Base-by-base conservation (phyloP, 177 flowering plant genomes). In the Viscum album region DNA sequence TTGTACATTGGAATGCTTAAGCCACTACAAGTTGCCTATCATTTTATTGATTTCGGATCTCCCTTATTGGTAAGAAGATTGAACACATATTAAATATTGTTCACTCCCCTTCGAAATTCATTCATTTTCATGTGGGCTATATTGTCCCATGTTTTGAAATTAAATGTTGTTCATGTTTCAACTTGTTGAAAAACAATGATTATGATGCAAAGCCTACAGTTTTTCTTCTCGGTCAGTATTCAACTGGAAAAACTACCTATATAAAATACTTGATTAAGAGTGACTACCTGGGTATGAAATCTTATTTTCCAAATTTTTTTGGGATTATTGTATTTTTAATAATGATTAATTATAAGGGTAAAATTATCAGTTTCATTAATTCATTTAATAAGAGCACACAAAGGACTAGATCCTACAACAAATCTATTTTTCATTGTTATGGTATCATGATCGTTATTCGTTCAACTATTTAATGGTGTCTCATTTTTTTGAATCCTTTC, bases 1-100 rank as follows among this genome's bases (percentile, higher is more conserved):
- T 69, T 92, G 74, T 95, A 95, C 79, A 70, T 70, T 65, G 92
- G 92, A 71, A 92, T 89, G 80, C 81, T 95, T 39, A 92, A 89
- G 83, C 99, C 99, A 26, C 70, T 95, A 73, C 97, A 95, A 78
- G 82, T 81, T 47, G 75, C 89, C 1, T 95, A 95, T 59, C 94
- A 82, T 16, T 95, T 88, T 66, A 88, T 86, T 82, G 99, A 95
- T 81, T 95, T 94, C 84, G 92, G 65, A 19, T 88, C 89, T 67
- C 96, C 98, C 21, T 45, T 45, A 45, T 15, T 45, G 52, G 52
- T 45, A 21, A 45, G 52, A n/a, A n/a, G n/a, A n/a, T n/a, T n/a
- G n/a, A n/a, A n/a, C n/a, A n/a, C n/a, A n/a, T n/a, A n/a, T n/a
- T n/a, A n/a, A n/a, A n/a, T n/a, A n/a, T n/a, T n/a, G n/a, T n/a